Base-by-base conservation (phyloP, 2,329 filamentous ascomycete genomes). In the Lithohypha guttulata region DNA sequence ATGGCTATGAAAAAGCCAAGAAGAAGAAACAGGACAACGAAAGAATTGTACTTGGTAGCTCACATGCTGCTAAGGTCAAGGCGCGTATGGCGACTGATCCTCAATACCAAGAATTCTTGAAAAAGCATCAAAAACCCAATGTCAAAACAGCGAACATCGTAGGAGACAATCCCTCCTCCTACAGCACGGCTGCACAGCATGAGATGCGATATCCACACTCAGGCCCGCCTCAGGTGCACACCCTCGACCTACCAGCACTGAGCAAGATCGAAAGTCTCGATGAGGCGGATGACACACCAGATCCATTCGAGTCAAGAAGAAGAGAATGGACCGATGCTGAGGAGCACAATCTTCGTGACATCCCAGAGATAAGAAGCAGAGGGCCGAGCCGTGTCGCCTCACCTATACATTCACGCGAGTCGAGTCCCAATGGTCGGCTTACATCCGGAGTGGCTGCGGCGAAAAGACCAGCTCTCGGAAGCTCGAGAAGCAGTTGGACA, bases 171-270 rank as follows among this genome's bases (percentile, higher is more conserved):
- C 15, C n/a, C 4, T 27, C 26, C 5, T 17, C 17, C 19, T 34
- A 48, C 30, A 19, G 46, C 15, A 36, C 32, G 6, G 43, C 47
- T 5, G 35, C 41, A 5, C 26, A 45, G 23, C 42, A 48, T 20
- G 43, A 50, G 25, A 34, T 39, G 30, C 23, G 49, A 4, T 42
- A 38, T 19, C 49, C 49, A 10, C 49, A 51, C 31, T 51, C 49
- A 1, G 47, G 49, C 8, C 49, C 49, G 2, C 35, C 49, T 7
- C 21, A 49, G 9, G 23, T 39, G 29, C 26, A 27, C 8, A 19
- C 22, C 13, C 14, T 22, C 14, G 42, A 47, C n/a, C 34, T 45
- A 26, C 42, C 45, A 9, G 20, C 34, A 7, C 46, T 51, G 9
- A 39, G 40, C 2, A 43, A 45, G 6, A 47, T 51, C 18, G 39